A percentile compares a stretch with the other conserved stretches of the same genome.
Evolutionary conservation across 1,284 basidiomycete species (phyloP).

Genomic region (Puccinia polysora): DNA sequence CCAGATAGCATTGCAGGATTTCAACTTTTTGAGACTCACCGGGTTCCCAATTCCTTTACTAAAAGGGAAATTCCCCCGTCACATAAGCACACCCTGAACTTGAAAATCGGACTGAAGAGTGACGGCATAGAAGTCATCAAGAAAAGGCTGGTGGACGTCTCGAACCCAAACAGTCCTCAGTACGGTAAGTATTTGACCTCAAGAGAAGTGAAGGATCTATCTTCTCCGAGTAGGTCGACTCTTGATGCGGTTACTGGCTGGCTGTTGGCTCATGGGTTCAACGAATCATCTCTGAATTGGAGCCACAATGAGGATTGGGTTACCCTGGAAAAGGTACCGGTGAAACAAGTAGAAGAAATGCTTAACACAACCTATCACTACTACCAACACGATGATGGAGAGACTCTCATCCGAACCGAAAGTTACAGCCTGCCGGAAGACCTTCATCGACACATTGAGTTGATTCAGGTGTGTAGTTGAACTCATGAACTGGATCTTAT

Average conservation of each 20-base stretch:
- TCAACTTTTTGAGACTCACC: conserved; percentile 22
- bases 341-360: conserved; percentile 28
- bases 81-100: conserved; percentile 8
- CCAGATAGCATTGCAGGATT: conserved; percentile 2
- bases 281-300: not conserved
- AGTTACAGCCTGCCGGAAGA: conserved; percentile 19
- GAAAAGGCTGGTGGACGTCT: conserved; percentile 6
- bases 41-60: conserved; percentile 7
- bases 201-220: not conserved
- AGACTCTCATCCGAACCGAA: conserved; percentile 15
- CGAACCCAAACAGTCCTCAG: not conserved
- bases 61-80: not conserved
- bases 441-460: conserved; percentile 19
- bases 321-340: not conserved
- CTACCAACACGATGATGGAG: conserved; percentile 22
- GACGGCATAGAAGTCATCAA: not conserved
- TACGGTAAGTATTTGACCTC: conserved; percentile 23
- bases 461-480: conserved; percentile 8
- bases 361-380: conserved; percentile 16
- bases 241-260: not conserved
- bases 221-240: not conserved
- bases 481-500: not conserved
- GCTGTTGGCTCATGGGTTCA: conserved; percentile 16
- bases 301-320: conserved; percentile 28
- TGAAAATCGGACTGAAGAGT: conserved; percentile 25